phyloP scores from a whole-genome alignment of 1,139 yeast species.

The Saccharomyces hybrid region DNA sequence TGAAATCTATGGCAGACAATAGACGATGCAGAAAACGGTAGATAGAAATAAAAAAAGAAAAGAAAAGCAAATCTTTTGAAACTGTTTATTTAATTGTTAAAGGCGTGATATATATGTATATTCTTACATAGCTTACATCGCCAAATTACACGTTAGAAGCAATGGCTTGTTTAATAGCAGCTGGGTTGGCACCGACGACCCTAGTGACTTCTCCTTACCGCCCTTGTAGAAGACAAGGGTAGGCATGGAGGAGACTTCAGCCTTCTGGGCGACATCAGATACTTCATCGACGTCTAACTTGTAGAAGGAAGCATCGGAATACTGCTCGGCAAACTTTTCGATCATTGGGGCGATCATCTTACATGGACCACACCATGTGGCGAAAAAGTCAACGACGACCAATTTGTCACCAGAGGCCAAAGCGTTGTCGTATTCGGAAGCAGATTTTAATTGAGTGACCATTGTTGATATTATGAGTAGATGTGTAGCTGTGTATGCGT shows the following conservation, averaged over 20 bases:
- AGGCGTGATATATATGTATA: not conserved
- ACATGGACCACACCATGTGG: conserved; percentile 97
- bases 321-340: conserved; percentile 60
- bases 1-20: conserved; percentile 37
- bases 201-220: conserved; percentile 63
- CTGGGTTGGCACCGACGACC: conserved; percentile 83
- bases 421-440: conserved; percentile 56
- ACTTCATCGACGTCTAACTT: conserved; percentile 81
- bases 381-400: conserved; percentile 86
- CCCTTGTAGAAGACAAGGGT: conserved; percentile 72
- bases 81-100: not conserved
- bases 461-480: conserved; percentile 23
- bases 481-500: conserved; percentile 8
- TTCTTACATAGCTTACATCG: conserved; percentile 4
- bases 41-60: conserved; percentile 3
- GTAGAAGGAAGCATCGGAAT: conserved; percentile 57
- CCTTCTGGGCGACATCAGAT: conserved; percentile 63
- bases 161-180: conserved; percentile 66
- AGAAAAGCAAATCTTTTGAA: not conserved
- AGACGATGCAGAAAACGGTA: not conserved
- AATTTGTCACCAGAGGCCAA: conserved; percentile 48
- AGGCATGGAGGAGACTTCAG: conserved; percentile 83
- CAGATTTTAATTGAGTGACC: conserved; percentile 41
- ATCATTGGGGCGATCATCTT: conserved; percentile 89
- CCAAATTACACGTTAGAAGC: conserved; percentile 42